A percentile compares a stretch with the other conserved stretches of the same genome.
Conservation (phyloP, 768 basidiomycete genomes). For the Leucogyrophana mollusca region DNA sequence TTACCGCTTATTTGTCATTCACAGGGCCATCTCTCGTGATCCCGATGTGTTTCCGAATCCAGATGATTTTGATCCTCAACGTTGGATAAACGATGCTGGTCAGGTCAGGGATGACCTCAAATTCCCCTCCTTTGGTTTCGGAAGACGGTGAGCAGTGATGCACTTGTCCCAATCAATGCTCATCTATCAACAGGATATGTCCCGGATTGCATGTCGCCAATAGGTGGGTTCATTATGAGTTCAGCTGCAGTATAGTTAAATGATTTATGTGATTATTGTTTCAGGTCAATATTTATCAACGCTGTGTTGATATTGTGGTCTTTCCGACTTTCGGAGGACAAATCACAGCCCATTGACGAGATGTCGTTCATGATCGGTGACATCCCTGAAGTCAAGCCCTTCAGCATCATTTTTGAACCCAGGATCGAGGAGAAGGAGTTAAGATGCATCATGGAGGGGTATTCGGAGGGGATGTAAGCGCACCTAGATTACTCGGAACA, state of each 20-base stretch:
- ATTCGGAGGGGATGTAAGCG: background rate
- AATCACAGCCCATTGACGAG: constrained; percentile 50
- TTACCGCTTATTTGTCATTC: background rate
- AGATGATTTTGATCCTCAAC: constrained; percentile 31
- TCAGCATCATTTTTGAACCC: constrained; percentile 52
- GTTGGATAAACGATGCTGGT: constrained; percentile 23
- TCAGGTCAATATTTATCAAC: constrained; percentile 59
- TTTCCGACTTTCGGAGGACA: constrained; percentile 49
- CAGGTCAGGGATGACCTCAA: constrained; percentile 44
- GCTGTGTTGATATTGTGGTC: constrained; percentile 61
- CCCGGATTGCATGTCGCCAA: constrained; percentile 55
- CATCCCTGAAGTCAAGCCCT: constrained; percentile 35
- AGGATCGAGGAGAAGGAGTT: constrained; percentile 20
- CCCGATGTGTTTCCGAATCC: constrained; percentile 36
- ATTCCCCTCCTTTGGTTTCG: constrained; percentile 53
- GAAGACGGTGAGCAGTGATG: constrained; percentile 27
- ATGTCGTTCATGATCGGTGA: constrained; percentile 44
- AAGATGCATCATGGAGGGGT: constrained; percentile 3
- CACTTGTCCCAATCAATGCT: constrained; percentile 1
- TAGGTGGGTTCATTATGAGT: constrained; percentile 29
- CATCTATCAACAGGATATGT: constrained; percentile 42
- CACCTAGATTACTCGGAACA: no score
- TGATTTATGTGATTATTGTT: background rate
- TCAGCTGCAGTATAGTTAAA: no score
- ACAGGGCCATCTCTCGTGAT: constrained; percentile 35